A percentile compares a stretch with the other conserved stretches of the same genome.
Evolutionary conservation across 768 basidiomycete genomes (phyloP).

Genomic region (Leucocoprinus leucothites): DNA sequence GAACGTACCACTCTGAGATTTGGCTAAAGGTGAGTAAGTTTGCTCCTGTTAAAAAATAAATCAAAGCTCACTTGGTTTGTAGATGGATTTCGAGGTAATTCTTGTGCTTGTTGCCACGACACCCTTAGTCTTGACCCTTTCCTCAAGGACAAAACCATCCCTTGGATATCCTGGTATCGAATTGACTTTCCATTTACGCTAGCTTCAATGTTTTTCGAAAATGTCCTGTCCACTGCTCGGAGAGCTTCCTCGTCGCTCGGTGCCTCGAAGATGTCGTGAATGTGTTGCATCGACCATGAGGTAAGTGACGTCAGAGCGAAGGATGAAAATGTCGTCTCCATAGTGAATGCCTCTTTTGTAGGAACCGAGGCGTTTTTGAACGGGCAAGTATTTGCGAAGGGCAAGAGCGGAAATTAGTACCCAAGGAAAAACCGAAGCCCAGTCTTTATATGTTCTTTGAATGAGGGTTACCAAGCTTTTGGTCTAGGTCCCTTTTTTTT

Average conservation of each 20-base stretch:
- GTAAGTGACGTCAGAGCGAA: slow-evolving; percentile 10
- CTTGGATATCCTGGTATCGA: slow-evolving; percentile 6
- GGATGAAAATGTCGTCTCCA: slow-evolving; percentile 6
- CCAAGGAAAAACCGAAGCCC: background rate
- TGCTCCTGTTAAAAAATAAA: background rate
- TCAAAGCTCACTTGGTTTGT: slow-evolving; percentile 6
- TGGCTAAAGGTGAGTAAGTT: background rate
- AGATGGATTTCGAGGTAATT: slow-evolving; percentile 1
- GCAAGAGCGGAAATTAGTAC: no score
- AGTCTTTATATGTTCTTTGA: background rate
- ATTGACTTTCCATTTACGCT: slow-evolving; percentile 11
- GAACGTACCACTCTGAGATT: slow-evolving; percentile 3
- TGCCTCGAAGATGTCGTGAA: slow-evolving; percentile 13
- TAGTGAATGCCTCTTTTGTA: background rate
- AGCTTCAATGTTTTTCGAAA: slow-evolving; percentile 10
- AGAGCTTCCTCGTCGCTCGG: slow-evolving; percentile 12
- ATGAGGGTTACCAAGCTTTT: background rate
- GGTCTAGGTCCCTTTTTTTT: slow-evolving; percentile 2
- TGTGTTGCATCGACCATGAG: slow-evolving; percentile 13
- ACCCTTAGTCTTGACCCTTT: slow-evolving; percentile 7
- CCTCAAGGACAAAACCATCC: slow-evolving; percentile 12
- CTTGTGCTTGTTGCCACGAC: slow-evolving; percentile 10
- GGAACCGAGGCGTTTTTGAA: background rate
- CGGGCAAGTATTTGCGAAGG: background rate
- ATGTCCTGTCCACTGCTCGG: slow-evolving; percentile 8